Conservation (phyloP, 169 alveolate genomes). For the Plasmodium malariae region DNA sequence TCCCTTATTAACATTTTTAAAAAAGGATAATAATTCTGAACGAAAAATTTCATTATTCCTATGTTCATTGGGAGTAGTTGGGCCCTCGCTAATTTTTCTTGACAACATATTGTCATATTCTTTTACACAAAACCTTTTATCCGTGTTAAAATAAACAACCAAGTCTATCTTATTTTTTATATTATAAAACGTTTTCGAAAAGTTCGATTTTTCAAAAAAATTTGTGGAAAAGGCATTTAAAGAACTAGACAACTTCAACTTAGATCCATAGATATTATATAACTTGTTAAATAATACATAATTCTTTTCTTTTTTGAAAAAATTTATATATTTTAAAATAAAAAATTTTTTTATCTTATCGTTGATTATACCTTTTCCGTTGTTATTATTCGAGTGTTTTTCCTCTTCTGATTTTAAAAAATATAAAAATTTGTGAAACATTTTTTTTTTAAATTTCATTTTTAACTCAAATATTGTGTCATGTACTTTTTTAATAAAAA, state of each 20-base stretch:
- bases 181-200: conserved; percentile 44
- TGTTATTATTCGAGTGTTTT: neutral
- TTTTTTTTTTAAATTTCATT: conserved; percentile 37
- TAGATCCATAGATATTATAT: conserved; percentile 54
- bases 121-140: conserved; percentile 5
- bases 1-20: conserved; percentile 33
- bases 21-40: conserved; percentile 21
- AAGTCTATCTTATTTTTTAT: conserved; percentile 63
- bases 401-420: conserved; percentile 14
- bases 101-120: neutral
- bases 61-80: neutral
- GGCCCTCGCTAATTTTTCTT: no score
- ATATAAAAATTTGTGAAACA: conserved; percentile 55
- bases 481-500: conserved; percentile 40
- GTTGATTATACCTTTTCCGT: neutral
- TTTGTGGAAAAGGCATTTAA: conserved; percentile 33
- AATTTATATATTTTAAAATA: neutral
- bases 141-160: conserved; percentile 35
- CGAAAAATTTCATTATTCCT: neutral
- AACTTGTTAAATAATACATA: conserved; percentile 33
- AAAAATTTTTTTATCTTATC: conserved; percentile 11
- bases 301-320: conserved; percentile 15
- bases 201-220: conserved; percentile 43
- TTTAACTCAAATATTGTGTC: conserved; percentile 50
- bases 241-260: conserved; percentile 36